Percentiles rank a stretch among this genome's conserved stretches.
Conservation (phyloP, 2,329 filamentous ascomycete genomes). For the Alternaria novae-zelandiae region DNA sequence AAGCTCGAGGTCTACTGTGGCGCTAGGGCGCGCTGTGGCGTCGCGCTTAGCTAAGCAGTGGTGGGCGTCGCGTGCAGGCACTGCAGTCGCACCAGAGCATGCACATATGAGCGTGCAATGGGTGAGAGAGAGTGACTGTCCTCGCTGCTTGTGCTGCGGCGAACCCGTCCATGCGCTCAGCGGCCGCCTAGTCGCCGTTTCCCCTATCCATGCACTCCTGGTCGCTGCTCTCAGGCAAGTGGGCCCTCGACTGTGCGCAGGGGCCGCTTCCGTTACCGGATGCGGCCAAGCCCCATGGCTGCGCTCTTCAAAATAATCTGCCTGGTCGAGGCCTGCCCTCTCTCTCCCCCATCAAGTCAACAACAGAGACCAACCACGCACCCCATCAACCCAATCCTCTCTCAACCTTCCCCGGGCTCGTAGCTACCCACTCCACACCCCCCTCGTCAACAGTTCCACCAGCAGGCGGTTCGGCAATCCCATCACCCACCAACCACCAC, state of each 20-base stretch:
- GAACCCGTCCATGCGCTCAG: not conserved
- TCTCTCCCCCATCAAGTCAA: conserved; percentile 44
- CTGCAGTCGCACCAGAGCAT: not conserved
- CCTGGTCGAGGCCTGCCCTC: conserved; percentile 25
- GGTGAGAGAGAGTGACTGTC: not conserved
- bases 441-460: conserved; percentile 60
- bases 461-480: conserved; percentile 55
- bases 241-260: conserved; percentile 26
- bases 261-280: conserved; percentile 35
- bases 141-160: not conserved
- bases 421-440: conserved; percentile 60
- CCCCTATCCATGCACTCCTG: conserved; percentile 15
- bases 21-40: conserved; percentile 4
- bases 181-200: conserved; percentile 4
- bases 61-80: not conserved
- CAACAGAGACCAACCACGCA: conserved; percentile 34
- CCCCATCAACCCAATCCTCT: conserved; percentile 40
- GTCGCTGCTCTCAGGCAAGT: conserved; percentile 24
- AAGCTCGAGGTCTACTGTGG: not conserved
- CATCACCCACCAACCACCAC: conserved; percentile 37
- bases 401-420: conserved; percentile 48
- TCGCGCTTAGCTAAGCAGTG: not conserved
- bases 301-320: conserved; percentile 22
- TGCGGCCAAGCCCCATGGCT: conserved; percentile 31
- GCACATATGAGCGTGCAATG: not conserved